A percentile compares a stretch with the other conserved stretches of the same genome.
Evolutionary conservation across 768 basidiomycete species (phyloP).

Genomic region (Collybia nuda): DNA sequence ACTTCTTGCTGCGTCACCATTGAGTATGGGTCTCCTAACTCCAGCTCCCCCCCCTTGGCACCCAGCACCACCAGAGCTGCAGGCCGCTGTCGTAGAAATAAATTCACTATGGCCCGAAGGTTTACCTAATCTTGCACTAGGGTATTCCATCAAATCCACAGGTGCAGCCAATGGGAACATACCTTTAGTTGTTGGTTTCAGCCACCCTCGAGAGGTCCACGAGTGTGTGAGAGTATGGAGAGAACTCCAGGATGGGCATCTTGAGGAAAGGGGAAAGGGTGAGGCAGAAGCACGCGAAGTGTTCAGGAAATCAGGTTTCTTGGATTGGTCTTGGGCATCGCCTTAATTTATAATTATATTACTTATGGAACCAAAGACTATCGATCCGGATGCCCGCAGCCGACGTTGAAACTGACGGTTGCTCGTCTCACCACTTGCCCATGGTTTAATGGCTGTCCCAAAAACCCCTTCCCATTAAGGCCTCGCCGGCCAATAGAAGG

Average conservation of each 20-base stretch:
- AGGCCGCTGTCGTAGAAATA: constrained; percentile 40
- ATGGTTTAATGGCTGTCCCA: no score
- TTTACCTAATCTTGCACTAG: constrained; percentile 69
- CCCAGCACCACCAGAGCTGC: constrained; percentile 60
- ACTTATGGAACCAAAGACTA: neutral
- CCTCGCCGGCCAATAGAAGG: no score
- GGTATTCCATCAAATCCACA: constrained; percentile 61
- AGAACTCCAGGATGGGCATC: constrained; percentile 42
- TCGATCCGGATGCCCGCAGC: neutral
- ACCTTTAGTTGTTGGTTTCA: constrained; percentile 74
- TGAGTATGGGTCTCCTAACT: constrained; percentile 82
- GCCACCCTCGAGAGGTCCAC: constrained; percentile 72
- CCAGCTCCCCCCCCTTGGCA: constrained; percentile 66
- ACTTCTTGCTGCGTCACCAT: constrained; percentile 76
- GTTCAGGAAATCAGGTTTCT: constrained; percentile 49
- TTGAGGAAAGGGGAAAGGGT: constrained; percentile 36
- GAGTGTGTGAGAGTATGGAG: constrained; percentile 70
- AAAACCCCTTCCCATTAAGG: no score
- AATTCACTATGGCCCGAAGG: constrained; percentile 40
- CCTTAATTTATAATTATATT: constrained; percentile 30
- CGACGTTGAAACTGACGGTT: neutral
- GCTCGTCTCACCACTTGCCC: neutral
- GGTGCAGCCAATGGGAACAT: constrained; percentile 36
- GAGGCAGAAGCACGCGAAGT: constrained; percentile 42
- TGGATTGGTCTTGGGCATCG: constrained; percentile 76